Evolutionary conservation across 495 filamentous ascomycete genomes (phyloP), one percentile per base, ranked within the genome.

Genomic region (Talaromyces trachyspermus): DNA sequence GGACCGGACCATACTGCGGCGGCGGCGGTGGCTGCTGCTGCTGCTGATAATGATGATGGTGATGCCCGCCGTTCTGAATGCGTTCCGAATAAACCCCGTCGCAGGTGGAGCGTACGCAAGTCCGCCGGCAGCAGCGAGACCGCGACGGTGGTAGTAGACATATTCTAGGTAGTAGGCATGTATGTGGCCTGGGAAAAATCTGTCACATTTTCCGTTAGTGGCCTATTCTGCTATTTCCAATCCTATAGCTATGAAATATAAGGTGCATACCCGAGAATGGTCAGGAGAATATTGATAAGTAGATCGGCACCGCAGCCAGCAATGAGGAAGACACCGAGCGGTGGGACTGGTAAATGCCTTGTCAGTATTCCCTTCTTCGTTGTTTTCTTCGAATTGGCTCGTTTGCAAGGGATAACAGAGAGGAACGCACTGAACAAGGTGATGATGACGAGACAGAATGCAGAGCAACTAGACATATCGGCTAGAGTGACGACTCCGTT

Each of bases 121-220:
- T 2, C 68, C 57, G 9, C 85, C 84, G 2, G 67, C 53, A 11
- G 68, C 59, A 18, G 71, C 69, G 30, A 78, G 71, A 35, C 85
- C 76, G 43, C 74, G 72, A 11, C 85, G 83, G 25, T 86, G 71
- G 54, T 84, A 95, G 60, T 92, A 95, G 40, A 94, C 76, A 56
- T 87, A 95, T 65, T 89, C 81, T 47, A 95, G 54, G 58, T 96
- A 97, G 68, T 94, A 95, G 5, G 88, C 91, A 59, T 95, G 91
- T 20, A 95, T 77, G 52, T 91, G 82, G 5, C 86, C 86, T 1
- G 88, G 88, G 46, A 92, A 61, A 54, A 82, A 85, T 2, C 85
- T 88, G 47, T 42, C 24, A 22, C 2, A 26, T 23, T 22, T n/a
- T 25, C 44, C 17, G 40, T 42, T 15, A 33, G 22, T 22, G 12